Conservation (phyloP, 768 basidiomycete species). For the Suillus alpinus region DNA sequence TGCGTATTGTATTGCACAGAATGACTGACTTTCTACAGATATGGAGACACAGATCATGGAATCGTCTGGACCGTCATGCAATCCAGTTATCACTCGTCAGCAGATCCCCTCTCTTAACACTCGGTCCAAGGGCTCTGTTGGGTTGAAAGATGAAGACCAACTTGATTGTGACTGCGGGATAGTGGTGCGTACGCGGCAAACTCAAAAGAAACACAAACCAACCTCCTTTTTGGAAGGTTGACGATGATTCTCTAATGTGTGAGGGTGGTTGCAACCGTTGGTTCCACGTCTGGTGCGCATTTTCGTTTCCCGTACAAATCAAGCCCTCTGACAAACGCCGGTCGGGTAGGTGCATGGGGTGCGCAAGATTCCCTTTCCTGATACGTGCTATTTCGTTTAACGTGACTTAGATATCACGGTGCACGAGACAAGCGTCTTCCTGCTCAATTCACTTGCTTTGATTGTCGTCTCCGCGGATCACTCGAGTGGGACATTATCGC, state of each 20-base stretch:
- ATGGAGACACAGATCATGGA: conserved; percentile 30
- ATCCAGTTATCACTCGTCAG: conserved; percentile 6
- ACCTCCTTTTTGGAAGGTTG: conserved; percentile 36
- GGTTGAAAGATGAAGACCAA: conserved; percentile 33
- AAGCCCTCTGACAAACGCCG: background rate
- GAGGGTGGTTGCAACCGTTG: conserved; percentile 72
- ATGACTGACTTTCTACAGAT: conserved; percentile 19
- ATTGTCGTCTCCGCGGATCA: conserved; percentile 69
- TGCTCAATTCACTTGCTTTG: conserved; percentile 63
- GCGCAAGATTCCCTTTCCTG: background rate
- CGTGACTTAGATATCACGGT: conserved; percentile 55
- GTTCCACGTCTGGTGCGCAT: conserved; percentile 72
- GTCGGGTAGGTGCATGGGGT: conserved; percentile 39
- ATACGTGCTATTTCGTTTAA: background rate
- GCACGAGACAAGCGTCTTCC: conserved; percentile 57
- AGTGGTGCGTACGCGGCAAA: conserved; percentile 34
- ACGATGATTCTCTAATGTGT: conserved; percentile 59
- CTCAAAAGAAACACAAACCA: background rate
- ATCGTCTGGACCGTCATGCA: conserved; percentile 1
- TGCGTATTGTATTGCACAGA: background rate
- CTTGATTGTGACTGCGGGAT: conserved; percentile 73
- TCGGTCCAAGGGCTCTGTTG: conserved; percentile 11
- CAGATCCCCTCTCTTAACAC: background rate
- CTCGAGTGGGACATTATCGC: conserved; percentile 70
- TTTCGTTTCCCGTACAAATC: background rate